Base-by-base conservation (phyloP, 2,329 filamentous ascomycete species). In the Alternaria solani region DNA sequence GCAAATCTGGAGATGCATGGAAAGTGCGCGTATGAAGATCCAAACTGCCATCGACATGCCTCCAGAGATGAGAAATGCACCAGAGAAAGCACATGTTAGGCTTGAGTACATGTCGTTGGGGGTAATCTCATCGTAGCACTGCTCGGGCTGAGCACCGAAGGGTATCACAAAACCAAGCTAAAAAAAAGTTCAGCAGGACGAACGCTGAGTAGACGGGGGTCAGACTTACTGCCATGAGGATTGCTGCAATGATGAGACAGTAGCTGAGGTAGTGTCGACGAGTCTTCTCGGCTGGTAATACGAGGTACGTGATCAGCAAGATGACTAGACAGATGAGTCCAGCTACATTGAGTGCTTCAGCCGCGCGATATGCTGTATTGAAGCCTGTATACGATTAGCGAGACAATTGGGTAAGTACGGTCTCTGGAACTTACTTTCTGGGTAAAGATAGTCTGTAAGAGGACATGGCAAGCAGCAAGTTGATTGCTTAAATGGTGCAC, bases 1-100 rank as follows among this genome's bases (percentile, higher is more conserved):
- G 83, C 94, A 97, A 66, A 99, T 97, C 79, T 98, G 95, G 26
- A 99, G 88, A 79, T 99, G 95, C 70, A 99, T 89, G 5, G 93
- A 96, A 34, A 98, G 81, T 0, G 94, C 91, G 64, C 95, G 89
- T 61, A 97, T 85, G 76, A 97, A 96, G 65, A 94, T 87, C 94
- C 95, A 99, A 78, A 96, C 89, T 32, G 93, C 88, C 46, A 89
- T 91, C 30, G 88, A 86, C 85, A 94, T 92, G 43, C 94, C 95
- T 54, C 95, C 95, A 30, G 94, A 87, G 51, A 98, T 86, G 51
- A 99, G 82, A 66, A 97, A 89, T 1, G 93, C 86, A 9, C 95
- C 95, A 0, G 94, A 97, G 61, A 93, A 90, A 5, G 93, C 95
- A 76, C 95, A 99, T 4, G 92, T 88, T 26, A 89, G 81, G 73